phyloP scores from a whole-genome alignment of 495 filamentous ascomycete genomes.

The Parathielavia hyrcaniae region DNA sequence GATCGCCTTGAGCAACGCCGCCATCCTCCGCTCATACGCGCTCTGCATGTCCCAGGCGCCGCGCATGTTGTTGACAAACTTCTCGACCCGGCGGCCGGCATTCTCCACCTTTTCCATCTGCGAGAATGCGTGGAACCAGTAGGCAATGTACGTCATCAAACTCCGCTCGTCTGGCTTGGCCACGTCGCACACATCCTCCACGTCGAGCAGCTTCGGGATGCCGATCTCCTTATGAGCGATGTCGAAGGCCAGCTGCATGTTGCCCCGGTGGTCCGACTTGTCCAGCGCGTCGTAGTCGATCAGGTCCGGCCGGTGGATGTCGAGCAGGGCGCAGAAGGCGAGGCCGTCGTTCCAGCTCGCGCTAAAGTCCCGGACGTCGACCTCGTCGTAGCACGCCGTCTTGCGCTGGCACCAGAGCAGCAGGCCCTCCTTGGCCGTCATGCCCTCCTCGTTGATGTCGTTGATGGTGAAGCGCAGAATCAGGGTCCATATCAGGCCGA shows the following conservation, averaged over 20 bases:
- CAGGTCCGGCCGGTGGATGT: slow-evolving; percentile 93
- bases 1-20: slow-evolving; percentile 66
- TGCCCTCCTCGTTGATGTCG: slow-evolving; percentile 95
- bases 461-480: slow-evolving; percentile 97
- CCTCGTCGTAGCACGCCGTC: slow-evolving; percentile 95
- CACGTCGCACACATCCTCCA: slow-evolving; percentile 97
- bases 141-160: slow-evolving; percentile 98
- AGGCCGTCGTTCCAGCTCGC: slow-evolving; percentile 94
- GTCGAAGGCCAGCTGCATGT: slow-evolving; percentile 96
- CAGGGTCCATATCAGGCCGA: slow-evolving; percentile 94
- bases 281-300: slow-evolving; percentile 94
- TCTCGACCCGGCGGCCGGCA: slow-evolving; percentile 90
- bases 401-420: slow-evolving; percentile 97
- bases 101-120: slow-evolving; percentile 98
- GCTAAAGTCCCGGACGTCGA: slow-evolving; percentile 90
- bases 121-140: slow-evolving; percentile 99
- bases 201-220: slow-evolving; percentile 90
- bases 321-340: slow-evolving; percentile 91
- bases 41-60: slow-evolving; percentile 99
- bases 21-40: slow-evolving; percentile 84
- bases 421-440: slow-evolving; percentile 95
- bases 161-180: slow-evolving; percentile 91
- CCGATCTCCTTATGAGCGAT: slow-evolving; percentile 94
- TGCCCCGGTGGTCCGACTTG: slow-evolving; percentile 89
- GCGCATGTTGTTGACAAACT: slow-evolving; percentile 98